Evolutionary conservation across 331 rosid genomes (phyloP).

Genomic region (Phaseolus coccineus): DNA sequence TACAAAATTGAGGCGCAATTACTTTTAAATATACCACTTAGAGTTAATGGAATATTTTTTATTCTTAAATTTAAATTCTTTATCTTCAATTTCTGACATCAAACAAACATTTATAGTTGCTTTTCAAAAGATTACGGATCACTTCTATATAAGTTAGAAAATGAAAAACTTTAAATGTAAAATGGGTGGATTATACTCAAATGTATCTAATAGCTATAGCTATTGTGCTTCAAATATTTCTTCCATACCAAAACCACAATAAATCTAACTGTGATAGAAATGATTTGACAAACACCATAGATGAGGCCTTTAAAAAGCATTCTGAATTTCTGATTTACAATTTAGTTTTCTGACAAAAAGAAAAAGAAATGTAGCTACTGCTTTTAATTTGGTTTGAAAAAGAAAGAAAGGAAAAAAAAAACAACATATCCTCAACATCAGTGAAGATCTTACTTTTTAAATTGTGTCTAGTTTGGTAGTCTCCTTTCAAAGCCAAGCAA

Average conservation of each 20-base stretch:
- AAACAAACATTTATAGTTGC: too few species aligned
- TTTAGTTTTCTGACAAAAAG: constrained; percentile 22
- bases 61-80: too few species aligned
- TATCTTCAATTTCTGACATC: too few species aligned
- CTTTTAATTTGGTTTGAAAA: neutral
- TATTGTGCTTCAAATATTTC: neutral
- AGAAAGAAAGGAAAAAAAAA: neutral
- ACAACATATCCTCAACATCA: constrained; percentile 45
- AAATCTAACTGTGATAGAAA: neutral
- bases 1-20: too few species aligned
- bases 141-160: neutral
- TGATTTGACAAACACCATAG: constrained; percentile 16
- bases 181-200: neutral
- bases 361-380: constrained; percentile 33
- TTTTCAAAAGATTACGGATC: neutral
- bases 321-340: constrained; percentile 47
- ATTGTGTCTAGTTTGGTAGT: constrained; percentile 41
- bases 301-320: constrained; percentile 37
- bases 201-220: neutral
- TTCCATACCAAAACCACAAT: constrained; percentile 2
- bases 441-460: constrained; percentile 44
- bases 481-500: constrained; percentile 46
- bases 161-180: neutral
- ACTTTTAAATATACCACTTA: too few species aligned
- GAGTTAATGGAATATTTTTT: too few species aligned